A percentile compares a stretch with the other conserved stretches of the same genome.
phyloP scores from a whole-genome alignment of 2,329 filamentous ascomycete species.

The Cladosporium colombiae region DNA sequence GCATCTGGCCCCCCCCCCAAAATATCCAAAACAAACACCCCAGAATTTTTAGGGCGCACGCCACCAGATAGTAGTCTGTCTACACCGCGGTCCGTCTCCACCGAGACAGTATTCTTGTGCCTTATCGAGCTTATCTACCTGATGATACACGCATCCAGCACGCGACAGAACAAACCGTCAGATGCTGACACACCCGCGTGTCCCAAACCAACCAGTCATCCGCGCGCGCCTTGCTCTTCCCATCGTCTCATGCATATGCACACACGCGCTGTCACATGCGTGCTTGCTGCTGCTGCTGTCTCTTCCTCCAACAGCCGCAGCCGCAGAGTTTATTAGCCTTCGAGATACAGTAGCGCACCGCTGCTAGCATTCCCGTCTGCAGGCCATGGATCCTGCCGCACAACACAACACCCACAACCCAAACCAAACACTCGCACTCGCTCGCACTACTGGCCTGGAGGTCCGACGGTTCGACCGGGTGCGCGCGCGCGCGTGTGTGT shows the following conservation, averaged over 20 bases:
- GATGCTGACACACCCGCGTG: slow-evolving; percentile 2
- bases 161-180: background rate
- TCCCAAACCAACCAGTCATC: background rate
- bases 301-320: background rate
- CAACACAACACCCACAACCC: background rate
- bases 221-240: background rate
- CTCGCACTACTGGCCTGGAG: background rate
- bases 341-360: background rate
- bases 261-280: background rate
- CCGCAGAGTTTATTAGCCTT: background rate
- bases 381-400: background rate
- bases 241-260: background rate
- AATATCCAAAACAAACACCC: background rate
- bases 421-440: background rate
- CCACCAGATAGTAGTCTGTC: background rate
- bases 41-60: background rate
- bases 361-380: background rate
- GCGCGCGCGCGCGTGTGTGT: background rate
- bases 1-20: background rate
- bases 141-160: background rate
- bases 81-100: background rate
- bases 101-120: background rate
- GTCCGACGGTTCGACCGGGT: too few species aligned
- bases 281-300: background rate
- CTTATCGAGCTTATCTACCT: background rate